phyloP scores from a whole-genome alignment of 352 stramenopile species.

The Thalassiosira livingstoniorum region DNA sequence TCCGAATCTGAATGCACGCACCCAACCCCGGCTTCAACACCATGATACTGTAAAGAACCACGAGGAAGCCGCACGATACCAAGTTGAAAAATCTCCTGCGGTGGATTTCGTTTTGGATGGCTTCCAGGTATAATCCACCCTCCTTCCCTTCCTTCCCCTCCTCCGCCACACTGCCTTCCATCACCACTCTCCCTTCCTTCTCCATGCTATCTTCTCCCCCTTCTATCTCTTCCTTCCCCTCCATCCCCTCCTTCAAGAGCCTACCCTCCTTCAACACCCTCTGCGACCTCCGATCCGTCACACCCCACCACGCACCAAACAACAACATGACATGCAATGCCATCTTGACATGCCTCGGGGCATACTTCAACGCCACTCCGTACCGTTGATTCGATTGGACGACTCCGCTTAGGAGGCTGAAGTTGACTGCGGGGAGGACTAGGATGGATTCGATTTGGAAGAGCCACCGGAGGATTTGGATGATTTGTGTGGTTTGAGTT shows the following conservation, averaged over 20 bases:
- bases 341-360: conserved; percentile 34
- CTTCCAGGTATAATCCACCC: neutral
- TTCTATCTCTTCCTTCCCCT: neutral
- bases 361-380: conserved; percentile 14
- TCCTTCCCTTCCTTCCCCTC: neutral
- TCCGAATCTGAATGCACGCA: too few species aligned
- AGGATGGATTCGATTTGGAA: conserved; percentile 24
- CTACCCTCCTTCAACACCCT: neutral
- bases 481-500: too few species aligned
- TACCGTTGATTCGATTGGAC: conserved; percentile 25
- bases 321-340: conserved; percentile 34
- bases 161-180: neutral
- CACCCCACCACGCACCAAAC: conserved; percentile 45
- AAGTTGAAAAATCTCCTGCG: conserved; percentile 27
- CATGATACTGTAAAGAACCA: conserved; percentile 36
- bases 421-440: conserved; percentile 24
- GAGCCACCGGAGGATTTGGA: neutral
- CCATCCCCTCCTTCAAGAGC: too few species aligned
- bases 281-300: conserved; percentile 30
- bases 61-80: conserved; percentile 41
- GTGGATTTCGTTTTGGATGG: neutral
- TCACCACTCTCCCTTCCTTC: neutral
- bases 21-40: conserved; percentile 21
- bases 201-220: neutral
- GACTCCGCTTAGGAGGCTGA: conserved; percentile 31